Conservation (phyloP, 768 basidiomycete genomes). For the Hygrophoropsis aurantiaca region DNA sequence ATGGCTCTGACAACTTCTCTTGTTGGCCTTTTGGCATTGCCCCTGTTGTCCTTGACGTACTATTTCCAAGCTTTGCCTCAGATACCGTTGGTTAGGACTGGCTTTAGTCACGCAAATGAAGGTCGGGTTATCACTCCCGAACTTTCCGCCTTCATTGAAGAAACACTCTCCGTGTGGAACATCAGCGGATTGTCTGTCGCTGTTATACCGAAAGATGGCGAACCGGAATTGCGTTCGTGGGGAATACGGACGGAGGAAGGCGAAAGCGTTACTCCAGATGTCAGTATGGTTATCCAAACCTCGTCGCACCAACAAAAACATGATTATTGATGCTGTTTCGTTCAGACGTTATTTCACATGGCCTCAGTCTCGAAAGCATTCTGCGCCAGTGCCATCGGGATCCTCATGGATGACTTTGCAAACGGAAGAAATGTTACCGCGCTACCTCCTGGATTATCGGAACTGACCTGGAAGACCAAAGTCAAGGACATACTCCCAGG, state of each 20-base stretch:
- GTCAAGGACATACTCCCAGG: slow-evolving; percentile 37
- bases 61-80: too few species aligned
- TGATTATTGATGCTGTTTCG: background rate
- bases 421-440: slow-evolving; percentile 32
- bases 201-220: slow-evolving; percentile 22
- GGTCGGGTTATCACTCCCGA: slow-evolving; percentile 14
- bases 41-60: too few species aligned
- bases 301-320: background rate
- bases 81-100: too few species aligned
- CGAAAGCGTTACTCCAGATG: slow-evolving; percentile 30
- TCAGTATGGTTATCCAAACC: too few species aligned
- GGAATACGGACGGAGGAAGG: slow-evolving; percentile 36
- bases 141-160: slow-evolving; percentile 16
- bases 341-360: slow-evolving; percentile 38
- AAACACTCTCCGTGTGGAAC: slow-evolving; percentile 18
- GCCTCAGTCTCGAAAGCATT: slow-evolving; percentile 42
- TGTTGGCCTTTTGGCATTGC: too few species aligned
- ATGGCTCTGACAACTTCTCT: too few species aligned
- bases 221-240: slow-evolving; percentile 31
- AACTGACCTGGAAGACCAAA: slow-evolving; percentile 38
- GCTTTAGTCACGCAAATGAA: background rate
- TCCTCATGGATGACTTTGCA: slow-evolving; percentile 42
- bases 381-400: slow-evolving; percentile 36
- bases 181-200: slow-evolving; percentile 31
- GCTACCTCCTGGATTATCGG: slow-evolving; percentile 28